Conservation (phyloP, 179 eudicot genomes). For the Nepenthes alata region DNA sequence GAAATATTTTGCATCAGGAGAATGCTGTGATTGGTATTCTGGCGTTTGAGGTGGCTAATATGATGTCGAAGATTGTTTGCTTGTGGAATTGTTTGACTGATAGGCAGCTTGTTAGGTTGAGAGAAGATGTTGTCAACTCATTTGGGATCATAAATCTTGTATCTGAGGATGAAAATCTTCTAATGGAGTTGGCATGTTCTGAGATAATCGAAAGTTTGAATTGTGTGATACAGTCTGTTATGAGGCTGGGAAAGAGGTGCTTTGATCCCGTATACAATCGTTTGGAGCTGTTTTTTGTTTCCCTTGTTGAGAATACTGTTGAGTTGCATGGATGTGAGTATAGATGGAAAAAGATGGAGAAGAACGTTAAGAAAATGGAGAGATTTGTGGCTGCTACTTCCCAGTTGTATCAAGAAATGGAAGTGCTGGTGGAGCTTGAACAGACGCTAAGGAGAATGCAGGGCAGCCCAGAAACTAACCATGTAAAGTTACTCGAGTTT, state of each 20-base stretch:
- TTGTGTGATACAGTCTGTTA: constrained; percentile 18
- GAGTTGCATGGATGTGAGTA: constrained; percentile 32
- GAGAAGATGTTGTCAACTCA: constrained; percentile 26
- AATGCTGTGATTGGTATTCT: constrained; percentile 25
- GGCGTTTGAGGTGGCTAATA: constrained; percentile 30
- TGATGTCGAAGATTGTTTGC: constrained; percentile 33
- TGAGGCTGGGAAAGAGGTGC: constrained; percentile 27
- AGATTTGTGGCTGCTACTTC: constrained; percentile 28
- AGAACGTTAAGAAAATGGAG: constrained; percentile 32
- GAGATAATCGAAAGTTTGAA: constrained; percentile 29
- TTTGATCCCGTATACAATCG: constrained; percentile 26
- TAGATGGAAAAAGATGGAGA: constrained; percentile 34
- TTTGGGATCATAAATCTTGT: constrained; percentile 31
- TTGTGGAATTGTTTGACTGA: constrained; percentile 33
- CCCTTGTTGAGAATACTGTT: constrained; percentile 17
- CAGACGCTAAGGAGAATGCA: constrained; percentile 42
- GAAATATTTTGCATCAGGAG: constrained; percentile 16
- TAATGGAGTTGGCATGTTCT: constrained; percentile 31
- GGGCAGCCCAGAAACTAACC: constrained; percentile 20
- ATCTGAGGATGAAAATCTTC: constrained; percentile 32
- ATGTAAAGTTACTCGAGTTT: constrained; percentile 33
- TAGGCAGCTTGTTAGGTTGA: constrained; percentile 20
- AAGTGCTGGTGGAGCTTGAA: constrained; percentile 37
- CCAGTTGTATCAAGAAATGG: constrained; percentile 41
- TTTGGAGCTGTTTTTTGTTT: constrained; percentile 22